These are phyloP conservation scores for Linum lewisii DNA, from an alignment of 345 rosid species.

Conservation along the genomic window DNA sequence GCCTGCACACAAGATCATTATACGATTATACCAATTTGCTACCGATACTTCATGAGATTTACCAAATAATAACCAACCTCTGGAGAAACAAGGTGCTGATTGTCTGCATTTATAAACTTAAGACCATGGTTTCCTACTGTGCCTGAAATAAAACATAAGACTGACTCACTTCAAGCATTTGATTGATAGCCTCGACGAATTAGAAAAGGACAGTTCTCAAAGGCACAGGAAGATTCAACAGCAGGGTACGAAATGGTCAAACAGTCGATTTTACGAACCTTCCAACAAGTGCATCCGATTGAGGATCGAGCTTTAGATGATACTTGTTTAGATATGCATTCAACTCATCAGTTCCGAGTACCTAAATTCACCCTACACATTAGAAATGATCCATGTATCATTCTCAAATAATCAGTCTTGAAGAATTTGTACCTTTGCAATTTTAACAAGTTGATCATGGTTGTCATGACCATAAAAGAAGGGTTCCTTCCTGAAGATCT, in stretches of 20 bases:
- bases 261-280: too few relatives aligned
- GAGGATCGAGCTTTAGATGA: constrained; percentile 76
- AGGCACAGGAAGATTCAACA: too few relatives aligned
- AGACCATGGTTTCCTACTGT: constrained; percentile 88
- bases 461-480: constrained; percentile 98
- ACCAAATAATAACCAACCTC: constrained; percentile 35
- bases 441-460: constrained; percentile 92
- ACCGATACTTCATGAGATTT: constrained; percentile 2
- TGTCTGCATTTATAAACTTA: constrained; percentile 73
- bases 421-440: constrained; percentile 61
- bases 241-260: too few relatives aligned
- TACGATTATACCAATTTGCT: constrained; percentile 13
- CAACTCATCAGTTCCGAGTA: constrained; percentile 77
- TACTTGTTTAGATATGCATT: constrained; percentile 68
- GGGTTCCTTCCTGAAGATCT: constrained; percentile 95
- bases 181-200: too few relatives aligned
- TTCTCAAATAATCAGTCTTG: background rate
- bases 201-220: too few relatives aligned
- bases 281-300: constrained; percentile 66
- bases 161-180: too few relatives aligned
- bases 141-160: constrained; percentile 39
- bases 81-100: constrained; percentile 86
- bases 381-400: background rate
- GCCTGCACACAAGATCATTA: constrained; percentile 39
- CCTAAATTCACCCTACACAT: constrained; percentile 23